Evolutionary conservation across 2,329 filamentous ascomycete genomes (phyloP).

Genomic region (Paracoccidioides brasiliensis): DNA sequence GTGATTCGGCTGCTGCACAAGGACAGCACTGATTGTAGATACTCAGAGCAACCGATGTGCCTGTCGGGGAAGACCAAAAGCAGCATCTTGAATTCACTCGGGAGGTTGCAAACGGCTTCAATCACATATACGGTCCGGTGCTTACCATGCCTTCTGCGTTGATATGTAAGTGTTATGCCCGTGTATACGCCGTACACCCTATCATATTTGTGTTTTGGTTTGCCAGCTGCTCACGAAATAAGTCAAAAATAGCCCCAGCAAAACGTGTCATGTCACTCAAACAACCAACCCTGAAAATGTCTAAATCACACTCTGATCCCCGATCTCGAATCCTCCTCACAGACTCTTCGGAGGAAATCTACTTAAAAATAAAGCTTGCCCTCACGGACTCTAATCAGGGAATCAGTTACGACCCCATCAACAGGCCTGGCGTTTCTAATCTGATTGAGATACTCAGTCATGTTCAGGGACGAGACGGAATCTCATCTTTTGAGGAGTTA

Average conservation of each 20-base stretch:
- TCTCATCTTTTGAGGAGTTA: constrained; percentile 31
- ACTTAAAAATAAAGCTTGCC: constrained; percentile 56
- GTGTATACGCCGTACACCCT: background rate
- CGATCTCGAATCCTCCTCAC: constrained; percentile 74
- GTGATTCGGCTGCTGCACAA: constrained; percentile 8
- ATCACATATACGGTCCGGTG: constrained; percentile 53
- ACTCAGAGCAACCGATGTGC: constrained; percentile 72
- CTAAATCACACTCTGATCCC: constrained; percentile 64
- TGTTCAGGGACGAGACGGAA: constrained; percentile 38
- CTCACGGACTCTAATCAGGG: constrained; percentile 58
- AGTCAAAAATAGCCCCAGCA: constrained; percentile 46
- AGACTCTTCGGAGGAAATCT: constrained; percentile 52
- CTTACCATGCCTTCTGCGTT: constrained; percentile 58
- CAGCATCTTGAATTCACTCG: constrained; percentile 92
- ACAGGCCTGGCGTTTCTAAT: constrained; percentile 74
- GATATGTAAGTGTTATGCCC: constrained; percentile 43
- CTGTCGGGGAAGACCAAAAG: constrained; percentile 87
- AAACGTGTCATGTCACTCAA: constrained; percentile 83
- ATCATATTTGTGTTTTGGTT: background rate
- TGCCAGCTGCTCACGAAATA: background rate
- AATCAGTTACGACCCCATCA: constrained; percentile 58
- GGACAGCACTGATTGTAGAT: constrained; percentile 3
- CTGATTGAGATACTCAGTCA: constrained; percentile 67
- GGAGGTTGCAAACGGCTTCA: constrained; percentile 77
- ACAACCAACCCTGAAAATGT: constrained; percentile 76